Percentiles rank a stretch among this genome's conserved stretches.
These are phyloP conservation scores for Lasiodiplodia sp. DNA, from an alignment of 2,329 filamentous ascomycete genomes.

Conservation along the genomic window DNA sequence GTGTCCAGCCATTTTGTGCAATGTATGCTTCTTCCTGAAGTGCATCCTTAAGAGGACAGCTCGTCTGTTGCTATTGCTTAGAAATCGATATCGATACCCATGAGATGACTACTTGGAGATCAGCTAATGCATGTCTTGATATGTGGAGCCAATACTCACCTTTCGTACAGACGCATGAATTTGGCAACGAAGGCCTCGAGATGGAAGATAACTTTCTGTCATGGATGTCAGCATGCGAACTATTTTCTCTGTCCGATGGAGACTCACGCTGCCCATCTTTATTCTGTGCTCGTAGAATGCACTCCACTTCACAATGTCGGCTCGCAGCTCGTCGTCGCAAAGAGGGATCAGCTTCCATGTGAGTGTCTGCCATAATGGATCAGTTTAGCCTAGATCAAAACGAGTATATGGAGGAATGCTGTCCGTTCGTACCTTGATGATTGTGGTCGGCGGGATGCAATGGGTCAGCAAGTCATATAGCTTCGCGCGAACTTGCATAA, in stretches of 20 bases:
- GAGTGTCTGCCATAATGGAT: conserved; percentile 63
- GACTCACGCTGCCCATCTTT: conserved; percentile 73
- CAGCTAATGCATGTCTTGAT: background rate
- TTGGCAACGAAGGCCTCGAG: conserved; percentile 98
- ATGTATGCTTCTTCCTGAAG: background rate
- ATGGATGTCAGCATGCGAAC: conserved; percentile 36
- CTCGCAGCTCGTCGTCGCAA: conserved; percentile 88
- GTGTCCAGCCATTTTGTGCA: conserved; percentile 7
- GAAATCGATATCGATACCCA: conserved; percentile 29
- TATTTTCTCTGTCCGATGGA: background rate
- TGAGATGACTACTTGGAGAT: conserved; percentile 12
- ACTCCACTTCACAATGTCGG: conserved; percentile 93
- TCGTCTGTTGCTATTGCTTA: background rate
- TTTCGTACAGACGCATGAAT: conserved; percentile 96
- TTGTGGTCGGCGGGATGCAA: conserved; percentile 93
- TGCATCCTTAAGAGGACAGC: background rate
- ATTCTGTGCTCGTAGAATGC: conserved; percentile 98
- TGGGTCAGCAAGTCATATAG: conserved; percentile 97
- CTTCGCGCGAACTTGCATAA: conserved; percentile 87
- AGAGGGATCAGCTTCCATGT: conserved; percentile 90
- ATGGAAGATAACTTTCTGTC: conserved; percentile 90
- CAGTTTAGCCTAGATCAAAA: background rate
- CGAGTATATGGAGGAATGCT: conserved; percentile 2
- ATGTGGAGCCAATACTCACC: conserved; percentile 60
- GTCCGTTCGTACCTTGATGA: conserved; percentile 70